phyloP scores from a whole-genome alignment of 805 yeast species.

The Suhomyces vadensis region DNA sequence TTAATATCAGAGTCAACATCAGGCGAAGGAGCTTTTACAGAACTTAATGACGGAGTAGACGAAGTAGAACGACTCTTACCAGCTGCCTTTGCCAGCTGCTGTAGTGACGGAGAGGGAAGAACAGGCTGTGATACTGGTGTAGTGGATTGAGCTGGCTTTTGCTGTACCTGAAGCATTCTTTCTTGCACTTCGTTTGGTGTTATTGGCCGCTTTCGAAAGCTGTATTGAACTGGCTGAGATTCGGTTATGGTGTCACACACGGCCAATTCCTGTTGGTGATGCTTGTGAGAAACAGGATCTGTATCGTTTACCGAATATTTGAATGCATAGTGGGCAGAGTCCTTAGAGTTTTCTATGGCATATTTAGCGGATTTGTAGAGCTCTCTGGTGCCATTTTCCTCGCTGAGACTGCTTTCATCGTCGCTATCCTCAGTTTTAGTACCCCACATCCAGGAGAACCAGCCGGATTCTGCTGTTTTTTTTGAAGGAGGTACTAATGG shows the following conservation, averaged over 20 bases:
- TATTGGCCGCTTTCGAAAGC: slow-evolving; percentile 31
- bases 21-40: background rate
- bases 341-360: slow-evolving; percentile 35
- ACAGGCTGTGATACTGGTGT: background rate
- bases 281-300: background rate
- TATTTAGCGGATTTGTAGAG: slow-evolving; percentile 31
- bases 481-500: background rate
- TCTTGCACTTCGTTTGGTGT: slow-evolving; percentile 39
- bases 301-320: slow-evolving; percentile 14
- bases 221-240: slow-evolving; percentile 33
- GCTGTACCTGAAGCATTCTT: slow-evolving; percentile 15
- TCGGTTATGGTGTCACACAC: slow-evolving; percentile 38
- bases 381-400: slow-evolving; percentile 20
- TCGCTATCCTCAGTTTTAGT: slow-evolving; percentile 13
- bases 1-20: background rate
- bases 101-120: background rate
- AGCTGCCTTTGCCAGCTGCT: no score
- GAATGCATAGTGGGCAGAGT: slow-evolving; percentile 36
- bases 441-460: slow-evolving; percentile 31
- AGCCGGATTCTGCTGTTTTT: slow-evolving; percentile 6
- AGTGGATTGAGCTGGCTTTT: background rate
- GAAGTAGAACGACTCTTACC: no score
- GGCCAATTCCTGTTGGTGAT: slow-evolving; percentile 25
- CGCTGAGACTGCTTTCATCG: slow-evolving; percentile 17
- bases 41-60: background rate